Percentiles rank a stretch among this genome's conserved stretches.
These are phyloP conservation scores for Phytophthora boehmeriae DNA, from an alignment of 352 stramenopile genomes.

Conservation along the genomic window DNA sequence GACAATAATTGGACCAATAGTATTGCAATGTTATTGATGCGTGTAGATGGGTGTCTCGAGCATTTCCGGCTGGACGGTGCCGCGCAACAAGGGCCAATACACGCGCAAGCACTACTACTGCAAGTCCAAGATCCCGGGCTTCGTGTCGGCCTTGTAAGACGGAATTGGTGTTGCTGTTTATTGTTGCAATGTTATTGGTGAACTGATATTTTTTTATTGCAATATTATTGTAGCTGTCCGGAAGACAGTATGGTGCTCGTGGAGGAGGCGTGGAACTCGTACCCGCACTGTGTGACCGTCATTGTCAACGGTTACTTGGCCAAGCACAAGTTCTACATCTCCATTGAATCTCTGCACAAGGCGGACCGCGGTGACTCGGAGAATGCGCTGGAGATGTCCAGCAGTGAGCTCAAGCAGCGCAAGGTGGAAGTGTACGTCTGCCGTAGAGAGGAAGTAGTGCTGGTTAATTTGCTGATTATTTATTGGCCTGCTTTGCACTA, in stretches of 20 bases:
- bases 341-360: slow-evolving; percentile 81
- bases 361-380: slow-evolving; percentile 62
- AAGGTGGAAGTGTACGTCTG: slow-evolving; percentile 74
- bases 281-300: slow-evolving; percentile 87
- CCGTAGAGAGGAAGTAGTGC: neutral
- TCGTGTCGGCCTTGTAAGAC: slow-evolving; percentile 79
- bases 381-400: slow-evolving; percentile 73
- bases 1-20: neutral
- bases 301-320: slow-evolving; percentile 85
- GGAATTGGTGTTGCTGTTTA: neutral
- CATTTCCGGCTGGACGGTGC: slow-evolving; percentile 78
- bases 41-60: slow-evolving; percentile 67
- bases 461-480: neutral
- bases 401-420: slow-evolving; percentile 73
- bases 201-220: neutral
- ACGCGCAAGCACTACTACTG: slow-evolving; percentile 91
- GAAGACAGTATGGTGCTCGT: slow-evolving; percentile 88
- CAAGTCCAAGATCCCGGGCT: slow-evolving; percentile 84
- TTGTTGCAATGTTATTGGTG: neutral
- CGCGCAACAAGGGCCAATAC: slow-evolving; percentile 84
- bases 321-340: slow-evolving; percentile 90
- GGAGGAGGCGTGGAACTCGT: slow-evolving; percentile 89
- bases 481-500: neutral
- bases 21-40: slow-evolving; percentile 1
- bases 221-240: slow-evolving; percentile 51